Base-by-base conservation (phyloP, 371 early-diverging fungal species). In the Mucor sp. region DNA sequence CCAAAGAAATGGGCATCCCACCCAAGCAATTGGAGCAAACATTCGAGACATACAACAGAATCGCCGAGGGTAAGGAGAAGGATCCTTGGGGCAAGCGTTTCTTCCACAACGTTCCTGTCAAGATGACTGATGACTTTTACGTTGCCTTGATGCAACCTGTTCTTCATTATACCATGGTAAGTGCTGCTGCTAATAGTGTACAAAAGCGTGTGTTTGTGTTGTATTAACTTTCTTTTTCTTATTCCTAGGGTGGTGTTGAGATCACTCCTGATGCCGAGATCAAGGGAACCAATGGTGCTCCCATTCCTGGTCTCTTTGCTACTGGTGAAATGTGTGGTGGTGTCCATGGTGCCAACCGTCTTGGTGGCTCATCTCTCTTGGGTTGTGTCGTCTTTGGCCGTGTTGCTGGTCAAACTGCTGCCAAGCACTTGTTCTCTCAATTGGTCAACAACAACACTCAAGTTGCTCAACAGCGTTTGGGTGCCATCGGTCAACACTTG, bases 371-470 rank as follows among this genome's bases (percentile, higher is more conserved):
- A 17, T 83, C 83, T 37, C 70, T 83, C 43, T 85, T 97, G 59
- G 97, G 95, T 60, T 98, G 98, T 75, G 97, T 96, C 23, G 98
- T 98, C 60, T 98, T 91, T 86, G 98, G 98, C 60, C 93, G 98
- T 73, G 94, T 95, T 41, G 96, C 97, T 47, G 97, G 97, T 67
- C 83, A 86, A 74, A 74, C 85, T 33, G 93, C 93, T 58, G 77
- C 89, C n/a, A 63, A 80, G 12, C 90, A 92, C 74, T 74, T 89
- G 19, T 83, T 92, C 69, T 66, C 79, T 62, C 82, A 81, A 71
- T 87, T 85, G 30, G 77, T 84, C 60, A 84, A 83, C 74, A 64
- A 59, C 72, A 62, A 48, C 3, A 35, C 58, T 12, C 58, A 58
- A 58, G 58, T 58, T n/a, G 92, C 93, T 62, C 81, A 84, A 63